Conservation (phyloP, 2,329 filamentous ascomycete genomes). For the Massarina eburnea region DNA sequence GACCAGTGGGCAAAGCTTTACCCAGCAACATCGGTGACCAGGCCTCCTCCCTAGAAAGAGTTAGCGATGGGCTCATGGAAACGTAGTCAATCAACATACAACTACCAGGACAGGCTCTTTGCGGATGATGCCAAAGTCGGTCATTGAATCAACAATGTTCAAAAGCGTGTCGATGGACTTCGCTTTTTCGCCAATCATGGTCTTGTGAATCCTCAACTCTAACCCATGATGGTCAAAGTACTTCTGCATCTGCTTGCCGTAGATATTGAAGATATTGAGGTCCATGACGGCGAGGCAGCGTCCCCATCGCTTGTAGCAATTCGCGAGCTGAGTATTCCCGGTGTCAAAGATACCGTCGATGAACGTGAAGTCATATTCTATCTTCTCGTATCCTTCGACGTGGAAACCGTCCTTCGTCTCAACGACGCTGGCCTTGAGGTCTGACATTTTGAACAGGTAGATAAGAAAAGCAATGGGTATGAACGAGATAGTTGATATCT, state of each 20-base stretch:
- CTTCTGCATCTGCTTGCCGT: constrained; percentile 64
- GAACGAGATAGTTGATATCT: neutral
- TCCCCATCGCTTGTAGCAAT: constrained; percentile 66
- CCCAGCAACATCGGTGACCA: constrained; percentile 75
- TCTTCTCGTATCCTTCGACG: constrained; percentile 74
- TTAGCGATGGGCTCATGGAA: neutral
- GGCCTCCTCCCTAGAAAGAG: constrained; percentile 56
- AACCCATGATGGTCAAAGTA: constrained; percentile 69
- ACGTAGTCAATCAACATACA: constrained; percentile 19
- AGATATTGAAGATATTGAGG: constrained; percentile 69
- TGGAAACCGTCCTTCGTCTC: constrained; percentile 68
- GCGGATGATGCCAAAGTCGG: constrained; percentile 68
- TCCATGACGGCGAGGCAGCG: constrained; percentile 70
- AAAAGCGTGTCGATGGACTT: constrained; percentile 72
- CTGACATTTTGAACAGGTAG: constrained; percentile 59
- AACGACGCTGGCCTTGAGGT: constrained; percentile 64
- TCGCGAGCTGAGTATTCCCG: constrained; percentile 61
- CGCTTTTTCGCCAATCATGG: constrained; percentile 73
- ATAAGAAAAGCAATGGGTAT: constrained; percentile 15
- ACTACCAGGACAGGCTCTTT: constrained; percentile 52
- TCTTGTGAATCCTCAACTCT: constrained; percentile 67
- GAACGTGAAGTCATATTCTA: constrained; percentile 74
- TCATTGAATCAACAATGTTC: constrained; percentile 73
- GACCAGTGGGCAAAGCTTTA: constrained; percentile 48
- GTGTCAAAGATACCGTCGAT: constrained; percentile 68